phyloP scores from a whole-genome alignment of 2,329 filamentous ascomycete species.

The Colletotrichum sp. region DNA sequence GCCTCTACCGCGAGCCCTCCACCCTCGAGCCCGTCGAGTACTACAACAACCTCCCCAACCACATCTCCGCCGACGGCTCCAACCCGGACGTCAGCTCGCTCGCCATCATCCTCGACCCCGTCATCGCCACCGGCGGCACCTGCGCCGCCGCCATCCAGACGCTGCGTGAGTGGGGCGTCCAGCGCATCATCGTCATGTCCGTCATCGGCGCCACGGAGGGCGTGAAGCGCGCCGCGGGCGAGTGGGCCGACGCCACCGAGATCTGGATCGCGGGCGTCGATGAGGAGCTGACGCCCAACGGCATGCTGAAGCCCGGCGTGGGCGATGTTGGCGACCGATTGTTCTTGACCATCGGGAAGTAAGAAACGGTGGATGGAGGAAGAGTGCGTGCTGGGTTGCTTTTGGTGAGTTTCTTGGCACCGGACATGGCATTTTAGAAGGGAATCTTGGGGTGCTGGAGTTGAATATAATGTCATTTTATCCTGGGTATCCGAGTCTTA shows the following conservation, averaged over 20 bases:
- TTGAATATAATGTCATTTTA: not conserved
- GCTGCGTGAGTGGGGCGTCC: slow-evolving; percentile 89
- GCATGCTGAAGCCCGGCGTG: slow-evolving; percentile 90
- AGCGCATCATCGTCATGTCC: slow-evolving; percentile 76
- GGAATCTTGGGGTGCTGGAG: not conserved
- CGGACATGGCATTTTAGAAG: not conserved
- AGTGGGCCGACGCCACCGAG: slow-evolving; percentile 80
- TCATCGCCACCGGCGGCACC: slow-evolving; percentile 93
- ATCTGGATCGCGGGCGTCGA: slow-evolving; percentile 88
- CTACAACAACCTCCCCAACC: slow-evolving; percentile 94
- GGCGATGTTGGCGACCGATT: slow-evolving; percentile 91
- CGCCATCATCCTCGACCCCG: slow-evolving; percentile 86
- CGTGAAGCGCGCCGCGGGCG: slow-evolving; percentile 71
- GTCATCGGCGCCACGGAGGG: slow-evolving; percentile 77
- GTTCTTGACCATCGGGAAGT: slow-evolving; percentile 90
- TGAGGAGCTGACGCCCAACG: slow-evolving; percentile 71
- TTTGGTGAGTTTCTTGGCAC: not conserved
- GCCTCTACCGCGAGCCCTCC: slow-evolving; percentile 88
- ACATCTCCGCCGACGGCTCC: slow-evolving; percentile 48
- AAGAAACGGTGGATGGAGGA: not conserved
- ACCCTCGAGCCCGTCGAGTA: slow-evolving; percentile 93
- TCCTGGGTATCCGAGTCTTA: not conserved
- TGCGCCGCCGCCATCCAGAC: slow-evolving; percentile 89
- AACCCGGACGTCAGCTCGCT: slow-evolving; percentile 51
- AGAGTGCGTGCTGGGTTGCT: not conserved